These are phyloP conservation scores for Trichoderma koningii DNA, from an alignment of 2,329 filamentous ascomycete genomes.

Conservation along the genomic window DNA sequence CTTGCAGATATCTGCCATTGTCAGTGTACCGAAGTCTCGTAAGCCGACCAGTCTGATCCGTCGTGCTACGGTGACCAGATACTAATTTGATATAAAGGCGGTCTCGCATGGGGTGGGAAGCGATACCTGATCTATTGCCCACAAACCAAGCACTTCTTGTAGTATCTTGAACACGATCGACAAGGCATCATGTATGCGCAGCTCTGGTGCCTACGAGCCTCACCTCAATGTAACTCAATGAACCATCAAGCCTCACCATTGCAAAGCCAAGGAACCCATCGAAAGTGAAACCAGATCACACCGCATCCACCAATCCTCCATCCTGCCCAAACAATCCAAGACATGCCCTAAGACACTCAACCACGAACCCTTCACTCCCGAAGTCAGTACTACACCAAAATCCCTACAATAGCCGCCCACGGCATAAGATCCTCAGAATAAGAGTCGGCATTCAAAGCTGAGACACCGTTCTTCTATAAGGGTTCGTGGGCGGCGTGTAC, in stretches of 20 bases:
- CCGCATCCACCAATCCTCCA: no score
- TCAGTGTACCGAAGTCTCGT: background rate
- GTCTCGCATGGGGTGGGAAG: no score
- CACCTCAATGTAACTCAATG: no score
- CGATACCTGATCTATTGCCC: no score
- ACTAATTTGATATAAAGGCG: no score
- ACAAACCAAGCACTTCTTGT: no score
- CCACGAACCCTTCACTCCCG: background rate
- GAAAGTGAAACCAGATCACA: background rate
- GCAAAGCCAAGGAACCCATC: background rate
- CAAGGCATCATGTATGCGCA: no score
- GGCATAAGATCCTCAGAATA: no score
- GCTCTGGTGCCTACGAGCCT: no score
- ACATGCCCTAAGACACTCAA: background rate
- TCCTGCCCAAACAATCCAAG: background rate
- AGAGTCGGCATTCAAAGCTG: background rate
- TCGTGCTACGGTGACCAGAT: background rate
- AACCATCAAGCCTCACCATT: no score
- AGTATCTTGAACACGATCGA: no score
- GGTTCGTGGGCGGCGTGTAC: no score
- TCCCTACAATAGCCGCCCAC: background rate
- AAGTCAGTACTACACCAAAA: background rate
- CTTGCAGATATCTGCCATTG: background rate
- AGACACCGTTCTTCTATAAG: background rate
- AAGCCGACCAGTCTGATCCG: conserved; percentile 5